phyloP scores from a whole-genome alignment of 2,329 filamentous ascomycete species.

The Colletotrichum aenigma region DNA sequence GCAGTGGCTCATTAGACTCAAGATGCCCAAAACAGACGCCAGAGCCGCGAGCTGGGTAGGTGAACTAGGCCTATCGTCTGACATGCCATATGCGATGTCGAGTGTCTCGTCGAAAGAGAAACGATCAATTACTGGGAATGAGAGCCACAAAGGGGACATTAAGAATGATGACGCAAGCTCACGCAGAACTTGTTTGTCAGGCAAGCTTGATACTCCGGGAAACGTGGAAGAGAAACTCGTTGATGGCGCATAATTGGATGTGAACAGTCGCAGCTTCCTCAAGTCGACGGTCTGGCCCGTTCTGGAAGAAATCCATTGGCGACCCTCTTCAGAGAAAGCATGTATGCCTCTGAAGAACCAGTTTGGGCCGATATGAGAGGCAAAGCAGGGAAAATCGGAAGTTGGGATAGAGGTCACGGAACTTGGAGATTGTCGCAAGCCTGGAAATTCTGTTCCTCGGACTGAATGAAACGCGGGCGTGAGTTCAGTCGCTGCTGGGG shows the following conservation, averaged over 20 bases:
- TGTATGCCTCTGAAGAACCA: slow-evolving; percentile 12
- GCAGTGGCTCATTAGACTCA: not conserved
- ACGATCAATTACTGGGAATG: not conserved
- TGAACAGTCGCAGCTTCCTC: not conserved
- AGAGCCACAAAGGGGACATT: not conserved
- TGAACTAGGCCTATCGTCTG: not conserved
- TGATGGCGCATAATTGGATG: not conserved
- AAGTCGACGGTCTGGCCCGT: slow-evolving; percentile 1
- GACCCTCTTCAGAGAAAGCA: not conserved
- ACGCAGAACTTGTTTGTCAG: not conserved
- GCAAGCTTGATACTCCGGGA: not conserved
- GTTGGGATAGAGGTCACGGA: not conserved
- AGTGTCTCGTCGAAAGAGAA: not conserved
- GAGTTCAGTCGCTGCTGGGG: not conserved
- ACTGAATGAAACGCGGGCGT: not conserved
- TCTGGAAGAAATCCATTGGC: not conserved
- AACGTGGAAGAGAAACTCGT: not conserved
- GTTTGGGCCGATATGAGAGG: not conserved
- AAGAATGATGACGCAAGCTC: not conserved
- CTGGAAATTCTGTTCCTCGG: not conserved
- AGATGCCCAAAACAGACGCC: not conserved
- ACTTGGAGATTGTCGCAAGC: not conserved
- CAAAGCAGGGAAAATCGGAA: not conserved
- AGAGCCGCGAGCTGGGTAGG: not conserved
- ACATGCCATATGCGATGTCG: not conserved